Conservation (phyloP, 345 rosid genomes). For the Hibiscus syriacus region DNA sequence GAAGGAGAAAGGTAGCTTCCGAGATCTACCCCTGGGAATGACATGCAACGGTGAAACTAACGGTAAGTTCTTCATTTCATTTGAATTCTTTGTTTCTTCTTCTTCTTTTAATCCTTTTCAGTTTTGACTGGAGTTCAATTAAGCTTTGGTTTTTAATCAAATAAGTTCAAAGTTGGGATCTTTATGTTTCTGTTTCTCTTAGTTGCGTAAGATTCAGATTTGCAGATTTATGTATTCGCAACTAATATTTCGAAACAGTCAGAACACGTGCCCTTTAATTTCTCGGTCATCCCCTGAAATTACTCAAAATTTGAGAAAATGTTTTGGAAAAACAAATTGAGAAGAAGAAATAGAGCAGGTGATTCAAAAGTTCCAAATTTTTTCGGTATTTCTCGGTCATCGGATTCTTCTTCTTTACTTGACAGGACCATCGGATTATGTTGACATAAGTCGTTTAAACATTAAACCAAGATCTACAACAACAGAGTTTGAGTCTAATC, state of each 20-base stretch:
- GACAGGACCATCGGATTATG: background rate
- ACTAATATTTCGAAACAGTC: conserved; percentile 13
- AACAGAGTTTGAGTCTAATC: background rate
- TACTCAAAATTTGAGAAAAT: background rate
- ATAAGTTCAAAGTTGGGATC: background rate
- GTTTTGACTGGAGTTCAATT: background rate
- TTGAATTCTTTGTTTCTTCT: background rate
- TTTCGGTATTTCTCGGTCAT: background rate
- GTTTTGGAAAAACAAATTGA: too few species aligned
- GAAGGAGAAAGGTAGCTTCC: too few species aligned
- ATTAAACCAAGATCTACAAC: too few species aligned
- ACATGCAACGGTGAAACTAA: conserved; percentile 38
- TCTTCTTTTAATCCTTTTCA: too few species aligned
- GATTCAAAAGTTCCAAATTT: background rate
- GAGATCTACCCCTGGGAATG: conserved; percentile 65
- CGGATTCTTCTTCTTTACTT: background rate
- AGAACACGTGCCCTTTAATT: conserved; percentile 8
- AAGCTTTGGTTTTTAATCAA: too few species aligned
- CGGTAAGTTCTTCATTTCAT: conserved; percentile 20
- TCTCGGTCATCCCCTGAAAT: conserved; percentile 1
- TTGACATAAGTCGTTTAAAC: too few species aligned
- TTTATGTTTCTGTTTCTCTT: background rate
- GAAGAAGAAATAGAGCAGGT: background rate
- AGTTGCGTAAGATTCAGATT: conserved; percentile 16
- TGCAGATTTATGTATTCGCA: conserved; percentile 20